phyloP scores from a whole-genome alignment of 1,284 basidiomycete genomes.

The Rhodotorula sp. region DNA sequence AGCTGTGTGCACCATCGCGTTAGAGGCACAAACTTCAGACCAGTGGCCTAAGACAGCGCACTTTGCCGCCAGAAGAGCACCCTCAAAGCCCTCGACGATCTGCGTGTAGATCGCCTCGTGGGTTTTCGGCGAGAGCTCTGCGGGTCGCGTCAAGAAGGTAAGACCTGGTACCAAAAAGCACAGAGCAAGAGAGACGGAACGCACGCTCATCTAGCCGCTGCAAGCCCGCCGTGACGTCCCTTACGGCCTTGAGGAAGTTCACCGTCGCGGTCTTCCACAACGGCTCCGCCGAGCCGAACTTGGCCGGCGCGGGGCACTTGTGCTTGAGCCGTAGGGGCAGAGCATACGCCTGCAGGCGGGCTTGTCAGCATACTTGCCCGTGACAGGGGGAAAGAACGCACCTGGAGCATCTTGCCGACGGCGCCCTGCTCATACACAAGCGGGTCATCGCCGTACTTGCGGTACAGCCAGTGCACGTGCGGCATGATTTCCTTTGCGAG shows the following conservation, averaged over 20 bases:
- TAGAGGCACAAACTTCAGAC: background rate
- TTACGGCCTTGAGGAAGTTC: constrained; percentile 47
- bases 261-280: constrained; percentile 82
- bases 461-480: constrained; percentile 66
- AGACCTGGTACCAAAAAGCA: background rate
- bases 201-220: constrained; percentile 9
- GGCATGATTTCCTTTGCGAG: constrained; percentile 85
- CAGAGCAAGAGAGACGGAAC: background rate
- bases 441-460: constrained; percentile 61
- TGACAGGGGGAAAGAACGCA: constrained; percentile 52
- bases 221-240: constrained; percentile 21
- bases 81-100: constrained; percentile 78
- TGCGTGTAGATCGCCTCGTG: constrained; percentile 80
- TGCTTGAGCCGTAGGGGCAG: constrained; percentile 93
- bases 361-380: background rate
- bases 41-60: constrained; percentile 53
- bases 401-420: constrained; percentile 76
- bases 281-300: constrained; percentile 70
- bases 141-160: background rate
- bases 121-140: constrained; percentile 63
- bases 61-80: constrained; percentile 82
- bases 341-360: constrained; percentile 66
- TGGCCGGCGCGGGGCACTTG: constrained; percentile 83
- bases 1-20: constrained; percentile 20
- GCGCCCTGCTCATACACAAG: constrained; percentile 79